These are phyloP conservation scores for Hypoxylon sp. DNA, from an alignment of 2,329 filamentous ascomycete species.

Conservation along the genomic window DNA sequence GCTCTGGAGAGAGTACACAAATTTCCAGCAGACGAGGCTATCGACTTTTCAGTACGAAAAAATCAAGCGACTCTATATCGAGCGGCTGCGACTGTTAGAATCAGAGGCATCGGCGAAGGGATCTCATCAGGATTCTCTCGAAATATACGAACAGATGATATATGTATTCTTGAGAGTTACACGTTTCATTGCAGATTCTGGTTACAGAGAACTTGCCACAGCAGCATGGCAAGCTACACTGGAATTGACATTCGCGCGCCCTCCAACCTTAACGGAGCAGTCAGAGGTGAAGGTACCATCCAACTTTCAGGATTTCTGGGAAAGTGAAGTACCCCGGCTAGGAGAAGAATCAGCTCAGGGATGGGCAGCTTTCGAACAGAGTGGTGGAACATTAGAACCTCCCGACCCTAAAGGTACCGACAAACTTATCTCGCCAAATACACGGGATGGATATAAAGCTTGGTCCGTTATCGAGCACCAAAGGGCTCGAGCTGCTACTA, in stretches of 20 bases:
- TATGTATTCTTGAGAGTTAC: constrained; percentile 84
- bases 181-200: constrained; percentile 78
- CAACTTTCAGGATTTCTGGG: constrained; percentile 83
- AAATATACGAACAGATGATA: constrained; percentile 62
- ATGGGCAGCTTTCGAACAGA: constrained; percentile 71
- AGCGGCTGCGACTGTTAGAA: constrained; percentile 64
- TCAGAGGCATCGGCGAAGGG: constrained; percentile 40
- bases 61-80: constrained; percentile 70
- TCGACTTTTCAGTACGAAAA: constrained; percentile 76
- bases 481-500: constrained; percentile 61
- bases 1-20: constrained; percentile 80
- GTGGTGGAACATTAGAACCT: constrained; percentile 55
- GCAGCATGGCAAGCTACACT: constrained; percentile 87
- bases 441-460: constrained; percentile 62
- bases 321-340: constrained; percentile 82
- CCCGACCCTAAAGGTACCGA: constrained; percentile 56
- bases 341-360: constrained; percentile 80
- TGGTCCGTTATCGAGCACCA: constrained; percentile 69
- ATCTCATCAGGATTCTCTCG: constrained; percentile 20
- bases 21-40: constrained; percentile 79
- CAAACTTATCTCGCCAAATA: constrained; percentile 44
- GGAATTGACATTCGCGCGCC: constrained; percentile 76
- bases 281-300: constrained; percentile 50
- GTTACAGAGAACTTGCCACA: constrained; percentile 81
- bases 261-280: constrained; percentile 54